Evolutionary conservation across 208 protist species (phyloP).

Genomic region (Trypanosoma grayi): DNA sequence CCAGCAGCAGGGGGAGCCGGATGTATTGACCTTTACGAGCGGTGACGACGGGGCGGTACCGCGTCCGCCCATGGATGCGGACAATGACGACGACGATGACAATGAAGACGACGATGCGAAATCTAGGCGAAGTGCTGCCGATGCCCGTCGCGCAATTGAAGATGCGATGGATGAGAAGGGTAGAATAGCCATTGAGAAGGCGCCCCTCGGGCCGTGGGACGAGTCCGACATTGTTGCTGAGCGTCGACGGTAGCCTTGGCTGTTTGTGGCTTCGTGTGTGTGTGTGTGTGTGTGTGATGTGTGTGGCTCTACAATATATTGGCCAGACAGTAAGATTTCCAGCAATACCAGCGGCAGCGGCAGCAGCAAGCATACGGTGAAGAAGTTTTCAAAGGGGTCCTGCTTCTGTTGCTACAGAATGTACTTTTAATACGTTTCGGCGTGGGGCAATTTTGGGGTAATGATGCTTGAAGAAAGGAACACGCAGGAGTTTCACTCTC

Average conservation of each 20-base stretch:
- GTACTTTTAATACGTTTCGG: too few relatives aligned
- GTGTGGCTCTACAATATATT: background rate
- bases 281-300: background rate
- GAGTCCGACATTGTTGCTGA: conserved; percentile 25
- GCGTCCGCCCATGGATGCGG: background rate
- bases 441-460: too few relatives aligned
- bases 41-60: background rate
- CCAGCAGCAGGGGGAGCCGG: background rate
- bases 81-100: conserved; percentile 12
- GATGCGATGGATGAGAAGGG: conserved; percentile 21
- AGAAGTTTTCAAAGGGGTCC: background rate
- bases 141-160: background rate
- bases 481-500: too few relatives aligned
- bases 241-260: conserved; percentile 10
- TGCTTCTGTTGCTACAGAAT: too few relatives aligned
- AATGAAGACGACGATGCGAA: conserved; percentile 4
- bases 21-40: background rate
- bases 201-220: conserved; percentile 29
- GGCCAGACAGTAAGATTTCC: too few relatives aligned
- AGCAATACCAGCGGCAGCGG: too few relatives aligned
- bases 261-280: background rate
- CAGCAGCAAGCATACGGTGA: too few relatives aligned
- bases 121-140: background rate
- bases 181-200: conserved; percentile 25
- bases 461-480: too few relatives aligned